Base-by-base conservation (phyloP, 257 asterid genomes). In the Gentiana dahurica region DNA sequence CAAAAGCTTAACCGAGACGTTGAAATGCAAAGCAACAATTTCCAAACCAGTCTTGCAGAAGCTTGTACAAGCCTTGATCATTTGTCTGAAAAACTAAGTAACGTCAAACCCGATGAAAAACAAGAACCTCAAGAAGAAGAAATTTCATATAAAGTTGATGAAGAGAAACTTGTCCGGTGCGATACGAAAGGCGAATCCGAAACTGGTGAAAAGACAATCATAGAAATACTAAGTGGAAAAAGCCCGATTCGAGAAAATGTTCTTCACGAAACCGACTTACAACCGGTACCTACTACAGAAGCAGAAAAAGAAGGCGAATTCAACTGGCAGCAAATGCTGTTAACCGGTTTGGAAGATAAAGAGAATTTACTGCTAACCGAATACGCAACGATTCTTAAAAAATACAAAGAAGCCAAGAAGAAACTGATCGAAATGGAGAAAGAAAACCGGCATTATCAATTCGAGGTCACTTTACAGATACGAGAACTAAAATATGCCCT, bases 341-440 rank as follows among this genome's bases (percentile, higher is more conserved):
- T 81, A 71, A 79, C 62, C 13, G 98, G 88, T 34, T 54, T 83
- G 11, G 95, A 88, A 60, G 95, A 91, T 55, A 77, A 76, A 57
- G 97, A 91, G 58, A 88, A 71, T 74, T 70, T 80, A 57, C 79
- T 85, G 33, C 76, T 87, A 24, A 70, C 70, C 64, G 98, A 91
- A 68, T 91, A 85, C 59, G 78, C 90, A 1, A 67, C 81, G 8
- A 67, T 87, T 45, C 86, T 91, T 48, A 73, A 83, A 68, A 87
- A 78, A 58, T 91, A 81, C 75, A 91, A 91, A 77, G 95, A 91
- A 1, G 73, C 75, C n/a, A 91, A 82, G 78, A 81, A 60, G 79
- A 77, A 77, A 71, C 81, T 87, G 3, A 71, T 51, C 34, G 86
- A 83, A 52, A 64, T 71, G 45, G 88, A 91, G 76, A 90, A 81